A percentile compares a stretch with the other conserved stretches of the same genome.
Conservation (phyloP, 805 yeast genomes). For the Metschnikowia hibisci region DNA sequence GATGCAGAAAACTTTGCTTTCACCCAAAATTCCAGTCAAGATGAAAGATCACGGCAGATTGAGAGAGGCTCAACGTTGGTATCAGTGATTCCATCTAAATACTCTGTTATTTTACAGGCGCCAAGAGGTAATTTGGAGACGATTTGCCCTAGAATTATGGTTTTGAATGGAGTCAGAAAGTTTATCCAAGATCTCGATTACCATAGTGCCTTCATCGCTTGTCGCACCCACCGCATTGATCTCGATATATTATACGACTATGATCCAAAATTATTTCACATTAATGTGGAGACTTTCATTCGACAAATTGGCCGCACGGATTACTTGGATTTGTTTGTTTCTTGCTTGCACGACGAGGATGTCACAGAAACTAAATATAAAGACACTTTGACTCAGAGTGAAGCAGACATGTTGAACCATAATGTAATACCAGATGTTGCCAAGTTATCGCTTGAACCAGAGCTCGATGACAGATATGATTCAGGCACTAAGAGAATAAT, state of each 20-base stretch:
- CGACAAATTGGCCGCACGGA: slow-evolving; percentile 68
- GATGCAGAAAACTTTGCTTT: slow-evolving; percentile 34
- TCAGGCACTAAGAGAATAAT: slow-evolving; percentile 30
- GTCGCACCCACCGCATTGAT: slow-evolving; percentile 89
- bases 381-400: slow-evolving; percentile 48
- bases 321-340: slow-evolving; percentile 79
- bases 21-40: slow-evolving; percentile 32
- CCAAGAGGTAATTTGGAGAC: slow-evolving; percentile 97
- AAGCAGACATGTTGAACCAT: too few relatives aligned
- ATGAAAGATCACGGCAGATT: slow-evolving; percentile 82
- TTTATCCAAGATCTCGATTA: slow-evolving; percentile 58
- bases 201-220: slow-evolving; percentile 70
- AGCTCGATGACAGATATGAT: background rate
- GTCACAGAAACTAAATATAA: slow-evolving; percentile 76
- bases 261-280: slow-evolving; percentile 63
- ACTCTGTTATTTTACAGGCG: slow-evolving; percentile 84
- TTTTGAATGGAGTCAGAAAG: slow-evolving; percentile 74
- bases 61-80: slow-evolving; percentile 91
- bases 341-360: slow-evolving; percentile 82
- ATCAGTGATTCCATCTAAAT: slow-evolving; percentile 73
- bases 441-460: slow-evolving; percentile 5
- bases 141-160: slow-evolving; percentile 88
- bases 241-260: slow-evolving; percentile 87
- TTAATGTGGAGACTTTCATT: slow-evolving; percentile 63
- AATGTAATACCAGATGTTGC: slow-evolving; percentile 2